Percentiles rank a stretch among this genome's conserved stretches.
Conservation (phyloP, 768 basidiomycete genomes). For the Trametes villosa region DNA sequence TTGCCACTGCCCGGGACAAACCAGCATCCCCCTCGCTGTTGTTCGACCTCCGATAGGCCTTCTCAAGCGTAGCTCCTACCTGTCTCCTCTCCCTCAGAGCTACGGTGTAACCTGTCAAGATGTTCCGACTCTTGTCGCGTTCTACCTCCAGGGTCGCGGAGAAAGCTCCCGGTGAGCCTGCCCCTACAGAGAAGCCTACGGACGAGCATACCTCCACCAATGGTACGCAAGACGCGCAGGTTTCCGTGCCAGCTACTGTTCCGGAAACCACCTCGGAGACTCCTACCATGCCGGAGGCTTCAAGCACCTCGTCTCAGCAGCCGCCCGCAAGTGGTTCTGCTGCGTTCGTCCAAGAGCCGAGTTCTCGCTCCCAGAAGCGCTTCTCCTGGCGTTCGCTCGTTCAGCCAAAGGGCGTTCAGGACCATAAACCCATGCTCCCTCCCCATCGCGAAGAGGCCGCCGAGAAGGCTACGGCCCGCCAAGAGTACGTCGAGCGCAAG, state of each 20-base stretch:
- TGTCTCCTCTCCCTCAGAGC: neutral
- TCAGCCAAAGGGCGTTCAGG: conserved; percentile 13
- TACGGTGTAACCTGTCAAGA: neutral
- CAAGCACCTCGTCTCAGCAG: neutral
- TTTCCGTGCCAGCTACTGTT: neutral
- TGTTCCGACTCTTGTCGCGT: neutral
- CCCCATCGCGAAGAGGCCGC: conserved; percentile 12
- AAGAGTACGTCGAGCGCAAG: conserved; percentile 16
- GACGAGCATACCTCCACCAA: neutral
- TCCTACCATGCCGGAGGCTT: neutral
- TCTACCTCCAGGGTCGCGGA: neutral
- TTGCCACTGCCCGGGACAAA: no score
- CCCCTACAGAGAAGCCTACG: neutral
- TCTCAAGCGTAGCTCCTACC: neutral
- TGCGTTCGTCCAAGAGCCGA: neutral
- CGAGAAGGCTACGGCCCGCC: conserved; percentile 10
- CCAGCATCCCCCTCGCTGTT: no score
- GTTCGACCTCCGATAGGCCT: no score
- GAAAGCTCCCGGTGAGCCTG: neutral
- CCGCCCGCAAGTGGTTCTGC: neutral
- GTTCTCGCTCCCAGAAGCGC: conserved; percentile 11
- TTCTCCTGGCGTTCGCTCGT: conserved; percentile 22
- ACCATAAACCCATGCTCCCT: conserved; percentile 14
- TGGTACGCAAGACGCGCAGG: neutral
- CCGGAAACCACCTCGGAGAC: neutral